Percentiles rank a stretch among this genome's conserved stretches.
These are phyloP conservation scores for Blumeria graminis DNA, from an alignment of 2,329 filamentous ascomycete species.

Conservation along the genomic window DNA sequence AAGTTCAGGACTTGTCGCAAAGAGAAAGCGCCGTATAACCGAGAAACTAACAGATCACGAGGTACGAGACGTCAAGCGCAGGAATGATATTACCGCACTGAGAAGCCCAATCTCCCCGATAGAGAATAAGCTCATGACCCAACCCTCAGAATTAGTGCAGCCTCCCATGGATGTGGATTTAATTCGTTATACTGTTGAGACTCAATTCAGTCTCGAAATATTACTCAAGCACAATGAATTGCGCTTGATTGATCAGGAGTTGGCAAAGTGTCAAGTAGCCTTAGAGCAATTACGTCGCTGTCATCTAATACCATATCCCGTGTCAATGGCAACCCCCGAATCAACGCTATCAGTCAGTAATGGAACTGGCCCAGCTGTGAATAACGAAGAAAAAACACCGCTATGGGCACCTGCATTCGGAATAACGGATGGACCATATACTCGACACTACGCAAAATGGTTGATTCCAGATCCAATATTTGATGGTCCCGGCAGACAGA, in stretches of 20 bases:
- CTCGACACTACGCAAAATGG: constrained; percentile 88
- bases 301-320: constrained; percentile 74
- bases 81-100: constrained; percentile 10
- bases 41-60: not conserved
- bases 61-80: constrained; percentile 12
- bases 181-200: constrained; percentile 32
- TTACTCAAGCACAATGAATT: constrained; percentile 86
- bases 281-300: constrained; percentile 85
- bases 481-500: constrained; percentile 32
- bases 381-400: constrained; percentile 39
- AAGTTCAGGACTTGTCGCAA: constrained; percentile 4
- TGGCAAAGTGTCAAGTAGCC: constrained; percentile 83
- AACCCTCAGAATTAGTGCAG: constrained; percentile 2
- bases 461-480: constrained; percentile 73
- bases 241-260: constrained; percentile 80
- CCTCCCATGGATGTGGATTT: constrained; percentile 10
- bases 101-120: not conserved
- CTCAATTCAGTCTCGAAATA: constrained; percentile 78
- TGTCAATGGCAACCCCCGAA: constrained; percentile 38
- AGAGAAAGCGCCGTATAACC: constrained; percentile 10
- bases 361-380: constrained; percentile 49
- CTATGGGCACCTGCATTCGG: constrained; percentile 72
- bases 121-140: not conserved
- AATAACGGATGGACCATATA: constrained; percentile 76
- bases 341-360: constrained; percentile 46